These are phyloP conservation scores for Fusarium tricinctum DNA, from an alignment of 2,329 filamentous ascomycete species.

Conservation along the genomic window DNA sequence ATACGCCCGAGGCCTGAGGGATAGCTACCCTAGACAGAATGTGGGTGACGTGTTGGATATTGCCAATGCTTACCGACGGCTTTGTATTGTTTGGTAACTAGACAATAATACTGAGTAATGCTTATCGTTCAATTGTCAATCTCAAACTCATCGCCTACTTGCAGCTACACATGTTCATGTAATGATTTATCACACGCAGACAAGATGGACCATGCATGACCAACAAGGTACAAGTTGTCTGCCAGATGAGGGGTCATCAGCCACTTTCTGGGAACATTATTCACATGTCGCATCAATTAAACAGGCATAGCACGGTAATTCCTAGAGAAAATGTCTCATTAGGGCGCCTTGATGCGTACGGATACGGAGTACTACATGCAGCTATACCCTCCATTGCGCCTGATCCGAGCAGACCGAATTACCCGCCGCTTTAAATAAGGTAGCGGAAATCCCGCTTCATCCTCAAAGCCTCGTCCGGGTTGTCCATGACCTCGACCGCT, in stretches of 20 bases:
- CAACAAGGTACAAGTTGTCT: background rate
- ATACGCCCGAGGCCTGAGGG: background rate
- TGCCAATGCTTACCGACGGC: constrained; percentile 19
- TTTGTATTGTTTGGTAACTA: background rate
- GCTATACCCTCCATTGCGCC: too few species aligned
- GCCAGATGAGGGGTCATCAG: constrained; percentile 20
- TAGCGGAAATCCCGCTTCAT: constrained; percentile 65
- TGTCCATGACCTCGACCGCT: constrained; percentile 56
- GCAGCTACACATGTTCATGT: constrained; percentile 1
- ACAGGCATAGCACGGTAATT: background rate
- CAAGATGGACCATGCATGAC: background rate
- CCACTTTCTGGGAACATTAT: constrained; percentile 17
- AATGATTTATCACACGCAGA: constrained; percentile 19
- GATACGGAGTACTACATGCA: background rate
- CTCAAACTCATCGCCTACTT: background rate
- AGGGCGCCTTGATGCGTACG: background rate
- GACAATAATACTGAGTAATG: constrained; percentile 15
- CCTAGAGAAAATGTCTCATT: background rate
- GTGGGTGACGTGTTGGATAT: constrained; percentile 10
- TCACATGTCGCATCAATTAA: constrained; percentile 4
- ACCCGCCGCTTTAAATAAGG: constrained; percentile 54
- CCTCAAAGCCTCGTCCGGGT: constrained; percentile 60
- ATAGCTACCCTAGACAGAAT: constrained; percentile 23
- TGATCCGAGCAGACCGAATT: background rate
- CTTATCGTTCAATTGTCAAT: constrained; percentile 25